phyloP scores from a whole-genome alignment of 2,329 filamentous ascomycete genomes.

The Fusarium domesticum region DNA sequence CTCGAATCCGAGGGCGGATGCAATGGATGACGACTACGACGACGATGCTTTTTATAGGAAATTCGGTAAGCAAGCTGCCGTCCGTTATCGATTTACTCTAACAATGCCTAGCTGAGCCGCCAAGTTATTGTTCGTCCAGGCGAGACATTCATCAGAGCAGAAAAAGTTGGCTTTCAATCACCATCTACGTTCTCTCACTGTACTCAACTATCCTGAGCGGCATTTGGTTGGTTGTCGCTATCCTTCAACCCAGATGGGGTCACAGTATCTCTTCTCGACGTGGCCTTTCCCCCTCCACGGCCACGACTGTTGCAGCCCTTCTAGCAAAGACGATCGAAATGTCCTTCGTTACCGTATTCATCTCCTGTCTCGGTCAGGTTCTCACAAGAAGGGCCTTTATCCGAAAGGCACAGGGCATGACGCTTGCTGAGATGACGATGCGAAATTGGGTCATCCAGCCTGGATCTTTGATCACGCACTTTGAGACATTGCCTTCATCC shows the following conservation, averaged over 20 bases:
- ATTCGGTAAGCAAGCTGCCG: conserved; percentile 26
- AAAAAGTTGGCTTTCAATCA: conserved; percentile 49
- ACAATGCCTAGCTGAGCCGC: conserved; percentile 25
- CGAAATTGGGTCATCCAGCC: conserved; percentile 69
- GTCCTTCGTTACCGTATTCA: conserved; percentile 73
- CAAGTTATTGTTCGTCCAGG: conserved; percentile 34
- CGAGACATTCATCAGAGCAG: conserved; percentile 32
- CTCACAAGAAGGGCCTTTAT: conserved; percentile 67
- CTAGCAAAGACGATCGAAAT: conserved; percentile 76
- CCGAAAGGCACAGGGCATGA: conserved; percentile 60
- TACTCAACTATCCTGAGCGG: conserved; percentile 64
- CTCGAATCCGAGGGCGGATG: conserved; percentile 14
- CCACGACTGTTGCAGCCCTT: conserved; percentile 64
- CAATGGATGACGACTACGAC: conserved; percentile 24
- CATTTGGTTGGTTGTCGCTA: conserved; percentile 62
- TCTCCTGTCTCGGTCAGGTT: conserved; percentile 71
- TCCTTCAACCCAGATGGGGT: conserved; percentile 62
- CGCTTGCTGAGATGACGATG: conserved; percentile 75
- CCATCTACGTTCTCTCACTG: conserved; percentile 49
- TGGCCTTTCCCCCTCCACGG: conserved; percentile 58
- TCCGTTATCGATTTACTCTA: not conserved
- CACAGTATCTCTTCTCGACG: conserved; percentile 51
- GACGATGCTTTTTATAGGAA: conserved; percentile 34
- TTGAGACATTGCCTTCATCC: conserved; percentile 61
- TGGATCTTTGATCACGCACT: conserved; percentile 69